Evolutionary conservation across 2,329 filamentous ascomycete species (phyloP), one percentile per base, ranked within the genome.

Genomic region (Coniosporium tulheliwenetii): DNA sequence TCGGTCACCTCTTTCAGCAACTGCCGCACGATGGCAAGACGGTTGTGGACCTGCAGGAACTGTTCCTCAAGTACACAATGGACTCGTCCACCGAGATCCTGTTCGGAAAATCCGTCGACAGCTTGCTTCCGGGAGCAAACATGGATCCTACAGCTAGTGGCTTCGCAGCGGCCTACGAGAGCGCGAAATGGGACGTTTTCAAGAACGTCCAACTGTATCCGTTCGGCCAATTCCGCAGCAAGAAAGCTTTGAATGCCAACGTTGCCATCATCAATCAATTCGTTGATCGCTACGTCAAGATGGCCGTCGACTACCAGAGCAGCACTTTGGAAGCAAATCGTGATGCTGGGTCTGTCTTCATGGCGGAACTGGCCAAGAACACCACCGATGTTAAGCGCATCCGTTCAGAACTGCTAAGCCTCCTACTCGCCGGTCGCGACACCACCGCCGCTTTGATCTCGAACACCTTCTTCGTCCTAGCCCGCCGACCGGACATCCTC

Each of bases 181-280:
- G 19, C 30, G 14, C 43, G 44, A 9, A 53, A 61, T 42, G 51
- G 53, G 14, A 47, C 41, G 38, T 53, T 56, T 14, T 49, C 49
- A 5, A 46, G 51, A 32, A 36, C 35, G 2, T 32, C 46, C 13
- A 48, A 52, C 16, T 56, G 46, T 43, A 54, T 52, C 3, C 32
- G 32, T 15, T 35, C 5, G 14, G 32, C 12, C 32, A n/a, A 8
- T 15, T 35, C 32, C 14, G 14, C 14, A n/a, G 32, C 12, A 35
- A 35, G 12, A 15, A 35, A 8, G 32, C 61, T 36, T 67, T 64
- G 48, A 48, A 51, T 5, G 52, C 62, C 4, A 58, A 64, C 26
- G 57, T 51, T 43, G 56, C 57, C 26, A 57, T 60, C 12, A 59
- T 69, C 32, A 15, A 35, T 8, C 12, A 35, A n/a, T 35, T n/a